A percentile compares a stretch with the other conserved stretches of the same genome.
Conservation (phyloP, 257 asterid species). For the Phtheirospermum japonicum region DNA sequence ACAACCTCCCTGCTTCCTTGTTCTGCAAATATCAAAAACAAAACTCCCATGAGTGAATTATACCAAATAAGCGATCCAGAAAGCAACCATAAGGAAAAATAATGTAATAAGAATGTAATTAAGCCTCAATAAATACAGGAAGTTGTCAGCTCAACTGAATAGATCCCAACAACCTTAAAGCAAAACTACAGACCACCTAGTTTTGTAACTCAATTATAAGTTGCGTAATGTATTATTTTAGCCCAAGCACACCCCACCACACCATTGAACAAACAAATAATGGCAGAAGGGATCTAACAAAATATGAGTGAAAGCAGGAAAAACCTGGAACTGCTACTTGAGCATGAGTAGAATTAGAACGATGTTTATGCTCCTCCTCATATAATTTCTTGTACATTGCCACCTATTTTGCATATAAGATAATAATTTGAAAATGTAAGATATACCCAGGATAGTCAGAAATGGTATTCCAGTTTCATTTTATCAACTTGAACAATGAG, state of each 20-base stretch:
- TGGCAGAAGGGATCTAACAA: neutral
- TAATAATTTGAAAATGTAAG: constrained; percentile 4
- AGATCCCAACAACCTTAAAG: neutral
- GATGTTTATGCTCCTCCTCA: constrained; percentile 75
- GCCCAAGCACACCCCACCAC: neutral
- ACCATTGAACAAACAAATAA: constrained; percentile 1
- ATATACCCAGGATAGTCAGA: neutral
- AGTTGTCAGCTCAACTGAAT: neutral
- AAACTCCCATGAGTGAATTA: constrained; percentile 1
- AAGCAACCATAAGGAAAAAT: neutral
- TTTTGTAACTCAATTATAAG: neutral
- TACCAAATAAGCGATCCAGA: constrained; percentile 13
- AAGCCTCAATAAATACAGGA: constrained; percentile 4
- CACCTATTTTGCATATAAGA: constrained; percentile 43
- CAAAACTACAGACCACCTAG: neutral
- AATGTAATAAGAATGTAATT: neutral
- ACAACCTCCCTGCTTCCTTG: constrained; percentile 45
- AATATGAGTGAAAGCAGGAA: constrained; percentile 21
- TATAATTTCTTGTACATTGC: constrained; percentile 84
- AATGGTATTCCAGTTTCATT: neutral
- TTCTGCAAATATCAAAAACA: constrained; percentile 40
- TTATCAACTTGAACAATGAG: constrained; percentile 1
- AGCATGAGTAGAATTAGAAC: constrained; percentile 35
- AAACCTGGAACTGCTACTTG: constrained; percentile 57
- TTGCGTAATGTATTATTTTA: neutral